Base-by-base conservation (phyloP, 2,329 filamentous ascomycete species). In the Xylariomycetidae sp. region DNA sequence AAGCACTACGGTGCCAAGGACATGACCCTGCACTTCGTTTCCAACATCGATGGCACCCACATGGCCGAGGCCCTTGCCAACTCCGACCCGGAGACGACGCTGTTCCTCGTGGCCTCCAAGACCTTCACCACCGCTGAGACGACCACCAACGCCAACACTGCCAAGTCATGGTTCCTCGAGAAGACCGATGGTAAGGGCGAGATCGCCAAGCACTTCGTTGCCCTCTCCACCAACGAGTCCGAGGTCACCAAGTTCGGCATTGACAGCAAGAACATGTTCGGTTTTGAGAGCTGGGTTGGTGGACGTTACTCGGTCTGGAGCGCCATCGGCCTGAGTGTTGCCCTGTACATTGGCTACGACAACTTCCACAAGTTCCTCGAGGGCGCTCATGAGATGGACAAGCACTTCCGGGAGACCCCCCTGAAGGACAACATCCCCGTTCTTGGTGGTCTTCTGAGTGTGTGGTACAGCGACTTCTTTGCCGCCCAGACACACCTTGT, bases 381-480 rank as follows among this genome's bases (percentile, higher is more conserved):
- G 43, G 92, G 92, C 62, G 92, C 87, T 34, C 85, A 98, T 58
- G 87, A 86, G 57, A 95, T 98, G 89, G 92, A 98, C 72, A 88
- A 87, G 70, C 92, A 98, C 74, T 98, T 98, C 80, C 79, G 80
- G 53, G 80, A 86, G 57, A 80, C 92, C 15, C 89, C 92, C 6
- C 71, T 96, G 18, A 84, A 89, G 67, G 70, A 96, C 68, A 98
- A 98, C 68, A 96, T 98, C 48, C 92, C 92, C 38, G 75, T 87
- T 32, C 73, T 98, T 48, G 92, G 83, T 58, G 92, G 90, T 63
- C 79, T 98, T 19, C 66, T 98, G 57, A 95, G 88, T 53, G 89
- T 98, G 37, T 98, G 89, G 88, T 98, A 98, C 72, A 93, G 87
- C 43, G 85, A 98, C 72, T 96, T 96, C 70, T 98, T 94, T 65